These are phyloP conservation scores for Venustampulla echinocandica DNA, from an alignment of 495 filamentous ascomycete species.

Conservation along the genomic window DNA sequence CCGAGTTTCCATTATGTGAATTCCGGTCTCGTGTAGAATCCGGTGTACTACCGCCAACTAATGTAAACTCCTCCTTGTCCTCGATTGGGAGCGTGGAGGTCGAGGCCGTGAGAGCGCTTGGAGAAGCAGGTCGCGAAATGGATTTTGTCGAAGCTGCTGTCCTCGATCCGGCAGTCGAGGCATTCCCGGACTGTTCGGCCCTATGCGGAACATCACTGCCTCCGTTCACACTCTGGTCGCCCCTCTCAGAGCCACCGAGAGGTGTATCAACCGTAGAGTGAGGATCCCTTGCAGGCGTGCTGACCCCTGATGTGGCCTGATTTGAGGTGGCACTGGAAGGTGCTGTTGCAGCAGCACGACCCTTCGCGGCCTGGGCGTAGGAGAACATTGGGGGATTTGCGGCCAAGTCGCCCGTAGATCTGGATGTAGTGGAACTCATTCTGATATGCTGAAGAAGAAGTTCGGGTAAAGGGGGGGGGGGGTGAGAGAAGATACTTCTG, in stretches of 20 bases:
- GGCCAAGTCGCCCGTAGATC: conserved; percentile 8
- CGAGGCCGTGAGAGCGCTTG: conserved; percentile 58
- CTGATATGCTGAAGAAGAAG: not conserved
- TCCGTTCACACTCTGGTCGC: conserved; percentile 18
- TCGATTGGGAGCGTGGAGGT: conserved; percentile 60
- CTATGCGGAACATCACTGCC: conserved; percentile 11
- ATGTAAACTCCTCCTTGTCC: conserved; percentile 49
- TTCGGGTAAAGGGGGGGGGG: too few species aligned
- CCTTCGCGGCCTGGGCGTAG: conserved; percentile 92
- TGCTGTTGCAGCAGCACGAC: conserved; percentile 39
- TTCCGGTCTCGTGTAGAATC: conserved; percentile 53
- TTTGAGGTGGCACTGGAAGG: conserved; percentile 13
- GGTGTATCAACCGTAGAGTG: conserved; percentile 15
- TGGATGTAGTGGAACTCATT: conserved; percentile 22
- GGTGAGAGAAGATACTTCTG: not conserved
- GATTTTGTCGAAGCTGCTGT: conserved; percentile 8
- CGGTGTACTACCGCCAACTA: conserved; percentile 38
- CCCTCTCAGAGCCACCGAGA: conserved; percentile 18
- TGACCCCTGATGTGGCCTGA: conserved; percentile 29
- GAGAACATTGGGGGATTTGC: conserved; percentile 51
- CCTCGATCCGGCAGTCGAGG: conserved; percentile 22
- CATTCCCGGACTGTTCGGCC: conserved; percentile 5
- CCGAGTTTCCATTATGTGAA: conserved; percentile 44
- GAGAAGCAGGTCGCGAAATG: conserved; percentile 53
- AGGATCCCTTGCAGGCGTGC: conserved; percentile 22